Conservation (phyloP, 2,329 filamentous ascomycete genomes). For the Blastomyces emzantsi region DNA sequence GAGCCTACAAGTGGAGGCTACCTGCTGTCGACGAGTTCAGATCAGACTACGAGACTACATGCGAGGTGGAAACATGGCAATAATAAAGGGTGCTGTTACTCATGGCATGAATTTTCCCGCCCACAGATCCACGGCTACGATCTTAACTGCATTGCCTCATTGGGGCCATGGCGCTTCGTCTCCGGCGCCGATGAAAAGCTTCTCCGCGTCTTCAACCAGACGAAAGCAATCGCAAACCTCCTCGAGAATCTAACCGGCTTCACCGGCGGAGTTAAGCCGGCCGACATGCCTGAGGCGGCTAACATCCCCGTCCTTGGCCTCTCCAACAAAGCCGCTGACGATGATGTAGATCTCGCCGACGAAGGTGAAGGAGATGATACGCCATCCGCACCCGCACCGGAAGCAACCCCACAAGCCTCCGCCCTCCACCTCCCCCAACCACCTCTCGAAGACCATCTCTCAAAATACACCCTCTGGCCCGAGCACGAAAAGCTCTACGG, state of each 20-base stretch:
- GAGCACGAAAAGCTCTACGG: conserved; percentile 96
- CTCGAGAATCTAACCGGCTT: conserved; percentile 60
- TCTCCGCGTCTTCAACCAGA: conserved; percentile 89
- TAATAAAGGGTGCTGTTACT: conserved; percentile 28
- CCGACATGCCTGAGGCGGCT: conserved; percentile 5
- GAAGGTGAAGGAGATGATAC: conserved; percentile 42
- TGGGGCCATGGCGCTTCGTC: conserved; percentile 69
- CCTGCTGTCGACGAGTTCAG: conserved; percentile 76
- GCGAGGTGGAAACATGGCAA: conserved; percentile 59
- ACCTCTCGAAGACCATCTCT: conserved; percentile 80
- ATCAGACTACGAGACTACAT: conserved; percentile 88
- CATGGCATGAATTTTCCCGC: conserved; percentile 93
- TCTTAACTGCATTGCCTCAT: conserved; percentile 79
- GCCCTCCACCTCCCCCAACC: conserved; percentile 61
- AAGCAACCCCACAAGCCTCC: conserved; percentile 26
- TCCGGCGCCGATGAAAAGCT: conserved; percentile 97
- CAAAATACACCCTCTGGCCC: conserved; percentile 87
- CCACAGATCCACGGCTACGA: conserved; percentile 98
- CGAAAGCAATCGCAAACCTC: conserved; percentile 69
- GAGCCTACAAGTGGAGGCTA: conserved; percentile 66
- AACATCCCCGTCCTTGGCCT: conserved; percentile 92
- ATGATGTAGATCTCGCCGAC: conserved; percentile 42
- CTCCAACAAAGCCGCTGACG: conserved; percentile 80
- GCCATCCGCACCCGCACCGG: conserved; percentile 32
- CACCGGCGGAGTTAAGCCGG: conserved; percentile 18